These are phyloP conservation scores for Ogataea nitratoaversa DNA, from an alignment of 805 yeast species.

Conservation along the genomic window DNA sequence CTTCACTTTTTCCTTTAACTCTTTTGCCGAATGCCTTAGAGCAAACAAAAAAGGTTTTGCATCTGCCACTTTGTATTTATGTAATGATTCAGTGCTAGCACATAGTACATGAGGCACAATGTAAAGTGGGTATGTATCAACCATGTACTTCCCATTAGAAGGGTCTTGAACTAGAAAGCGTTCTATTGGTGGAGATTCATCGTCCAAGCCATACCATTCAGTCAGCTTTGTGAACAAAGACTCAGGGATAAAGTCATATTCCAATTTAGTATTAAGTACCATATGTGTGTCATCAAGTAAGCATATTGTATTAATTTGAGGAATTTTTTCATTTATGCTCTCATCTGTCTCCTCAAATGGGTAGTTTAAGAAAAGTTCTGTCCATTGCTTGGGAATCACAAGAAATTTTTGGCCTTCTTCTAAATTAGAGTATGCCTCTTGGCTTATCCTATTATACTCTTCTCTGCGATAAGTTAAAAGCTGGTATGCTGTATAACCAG, in stretches of 20 bases:
- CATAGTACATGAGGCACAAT: constrained; percentile 28
- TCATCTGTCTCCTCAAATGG: constrained; percentile 27
- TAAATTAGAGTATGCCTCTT: constrained; percentile 10
- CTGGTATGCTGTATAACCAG: constrained; percentile 2
- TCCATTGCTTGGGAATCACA: constrained; percentile 46
- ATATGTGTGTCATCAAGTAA: constrained; percentile 44
- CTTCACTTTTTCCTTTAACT: constrained; percentile 21
- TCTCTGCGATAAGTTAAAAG: constrained; percentile 17
- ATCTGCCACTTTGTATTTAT: constrained; percentile 29
- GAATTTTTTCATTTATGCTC: constrained; percentile 30
- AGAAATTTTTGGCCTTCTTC: constrained; percentile 47
- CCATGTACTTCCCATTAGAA: constrained; percentile 20
- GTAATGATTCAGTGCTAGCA: constrained; percentile 19
- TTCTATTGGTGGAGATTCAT: constrained; percentile 33
- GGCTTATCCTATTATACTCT: constrained; percentile 10
- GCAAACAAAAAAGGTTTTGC: constrained; percentile 37
- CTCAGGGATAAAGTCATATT: constrained; percentile 37
- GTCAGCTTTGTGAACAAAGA: constrained; percentile 40
- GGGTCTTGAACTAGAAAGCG: constrained; percentile 30
- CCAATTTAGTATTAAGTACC: constrained; percentile 25
- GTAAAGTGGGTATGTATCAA: constrained; percentile 24
- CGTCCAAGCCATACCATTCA: constrained; percentile 52
- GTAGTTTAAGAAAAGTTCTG: constrained; percentile 35
- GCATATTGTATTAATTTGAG: constrained; percentile 42
- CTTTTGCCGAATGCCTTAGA: constrained; percentile 26